phyloP scores from a whole-genome alignment of 148 eudicot species.

The Selenicereus undatus region DNA sequence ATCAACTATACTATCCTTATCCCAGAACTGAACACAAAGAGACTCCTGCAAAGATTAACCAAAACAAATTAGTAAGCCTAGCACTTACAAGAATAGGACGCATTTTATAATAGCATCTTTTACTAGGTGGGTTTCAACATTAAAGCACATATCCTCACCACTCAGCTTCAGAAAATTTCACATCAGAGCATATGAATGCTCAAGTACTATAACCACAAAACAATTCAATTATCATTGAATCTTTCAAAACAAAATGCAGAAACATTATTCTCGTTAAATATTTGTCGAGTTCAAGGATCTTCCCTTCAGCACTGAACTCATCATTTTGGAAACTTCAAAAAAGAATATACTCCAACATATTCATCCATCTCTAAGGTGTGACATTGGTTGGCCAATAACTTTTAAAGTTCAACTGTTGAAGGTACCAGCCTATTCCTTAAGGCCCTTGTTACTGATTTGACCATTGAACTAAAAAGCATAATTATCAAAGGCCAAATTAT shows the following conservation, averaged over 20 bases:
- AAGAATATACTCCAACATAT: neutral
- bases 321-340: neutral
- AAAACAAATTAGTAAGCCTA: neutral
- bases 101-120: neutral
- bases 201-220: too few species aligned
- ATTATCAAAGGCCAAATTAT: slow-evolving; percentile 9
- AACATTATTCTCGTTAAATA: neutral
- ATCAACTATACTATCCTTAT: slow-evolving; percentile 79
- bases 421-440: neutral
- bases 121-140: neutral
- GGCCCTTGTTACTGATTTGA: neutral
- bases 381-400: neutral
- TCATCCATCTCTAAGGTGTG: neutral
- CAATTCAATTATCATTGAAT: too few species aligned
- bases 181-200: neutral
- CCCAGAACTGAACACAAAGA: slow-evolving; percentile 97
- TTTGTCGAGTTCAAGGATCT: neutral
- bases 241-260: neutral
- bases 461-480: neutral
- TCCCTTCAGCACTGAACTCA: neutral
- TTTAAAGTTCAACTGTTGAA: neutral
- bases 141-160: neutral
- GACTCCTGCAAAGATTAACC: slow-evolving; percentile 65
- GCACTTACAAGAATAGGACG: neutral
- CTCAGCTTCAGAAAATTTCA: neutral